phyloP scores from a whole-genome alignment of 139 green algal species.

The Chlamydomonas sphaeroides region DNA sequence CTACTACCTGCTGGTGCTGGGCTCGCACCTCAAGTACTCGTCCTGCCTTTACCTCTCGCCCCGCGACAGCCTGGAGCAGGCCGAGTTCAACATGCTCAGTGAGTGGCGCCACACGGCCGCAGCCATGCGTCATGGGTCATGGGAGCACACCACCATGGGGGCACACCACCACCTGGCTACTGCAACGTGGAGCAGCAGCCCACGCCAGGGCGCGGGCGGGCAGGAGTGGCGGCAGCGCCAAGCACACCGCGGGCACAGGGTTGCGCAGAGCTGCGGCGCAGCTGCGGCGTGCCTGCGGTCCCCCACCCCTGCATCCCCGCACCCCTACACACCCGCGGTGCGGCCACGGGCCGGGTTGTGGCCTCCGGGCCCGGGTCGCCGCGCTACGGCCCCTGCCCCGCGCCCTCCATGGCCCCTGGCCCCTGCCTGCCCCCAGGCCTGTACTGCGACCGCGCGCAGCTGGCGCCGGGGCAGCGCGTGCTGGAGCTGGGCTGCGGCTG shows the following conservation, averaged over 20 bases:
- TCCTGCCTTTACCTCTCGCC: constrained; percentile 83
- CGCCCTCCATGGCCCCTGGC: not conserved
- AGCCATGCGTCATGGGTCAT: too few species aligned
- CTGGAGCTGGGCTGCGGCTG: constrained; percentile 98
- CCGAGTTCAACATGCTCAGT: constrained; percentile 94
- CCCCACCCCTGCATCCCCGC: not conserved
- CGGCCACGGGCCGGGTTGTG: too few species aligned
- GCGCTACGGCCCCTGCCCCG: not conserved
- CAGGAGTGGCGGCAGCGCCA: too few species aligned
- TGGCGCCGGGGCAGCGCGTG: constrained; percentile 83
- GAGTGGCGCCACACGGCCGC: too few species aligned
- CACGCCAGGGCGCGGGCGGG: too few species aligned
- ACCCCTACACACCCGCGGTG: not conserved
- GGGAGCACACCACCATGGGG: too few species aligned
- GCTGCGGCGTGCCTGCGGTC: too few species aligned
- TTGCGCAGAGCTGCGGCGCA: too few species aligned
- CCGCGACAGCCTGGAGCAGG: constrained; percentile 76
- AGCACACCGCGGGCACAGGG: too few species aligned
- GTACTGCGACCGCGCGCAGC: constrained; percentile 81
- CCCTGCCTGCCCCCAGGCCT: constrained; percentile 39
- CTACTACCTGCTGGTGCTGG: constrained; percentile 92
- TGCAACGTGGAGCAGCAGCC: too few species aligned
- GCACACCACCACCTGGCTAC: too few species aligned
- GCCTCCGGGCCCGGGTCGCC: too few species aligned
- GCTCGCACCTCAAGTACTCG: constrained; percentile 93